Percentiles rank a stretch among this genome's conserved stretches.
These are phyloP conservation scores for Cyanidium caldarium DNA, from an alignment of 23 red algal species.

Conservation along the genomic window DNA sequence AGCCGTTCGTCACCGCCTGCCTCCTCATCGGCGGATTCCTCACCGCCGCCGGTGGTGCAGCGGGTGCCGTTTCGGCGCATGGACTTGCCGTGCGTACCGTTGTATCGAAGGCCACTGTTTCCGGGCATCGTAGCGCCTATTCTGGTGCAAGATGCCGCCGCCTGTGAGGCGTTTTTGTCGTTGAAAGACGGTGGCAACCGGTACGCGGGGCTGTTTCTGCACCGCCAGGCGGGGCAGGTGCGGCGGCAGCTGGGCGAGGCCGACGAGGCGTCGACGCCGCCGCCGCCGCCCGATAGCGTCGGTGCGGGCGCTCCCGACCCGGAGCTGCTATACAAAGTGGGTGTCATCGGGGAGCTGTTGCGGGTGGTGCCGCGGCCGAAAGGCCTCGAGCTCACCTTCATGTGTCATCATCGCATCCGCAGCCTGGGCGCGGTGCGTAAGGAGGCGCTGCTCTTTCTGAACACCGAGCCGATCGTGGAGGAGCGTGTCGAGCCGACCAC, in stretches of 20 bases:
- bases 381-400: slow-evolving; percentile 84
- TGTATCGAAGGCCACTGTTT: slow-evolving; percentile 64
- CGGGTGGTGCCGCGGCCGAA: slow-evolving; percentile 53
- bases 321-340: slow-evolving; percentile 59
- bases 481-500: slow-evolving; percentile 35
- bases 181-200: slow-evolving; percentile 57
- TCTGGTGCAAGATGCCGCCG: slow-evolving; percentile 62
- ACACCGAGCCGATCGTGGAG: slow-evolving; percentile 57
- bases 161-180: slow-evolving; percentile 50
- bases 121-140: slow-evolving; percentile 66
- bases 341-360: slow-evolving; percentile 78
- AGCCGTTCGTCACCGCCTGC: too few species aligned
- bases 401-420: slow-evolving; percentile 86
- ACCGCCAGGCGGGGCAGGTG: slow-evolving; percentile 38
- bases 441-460: slow-evolving; percentile 51
- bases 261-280: neutral
- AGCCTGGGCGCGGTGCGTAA: slow-evolving; percentile 29
- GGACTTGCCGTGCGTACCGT: slow-evolving; percentile 41
- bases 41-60: neutral
- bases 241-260: neutral
- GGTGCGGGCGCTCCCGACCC: slow-evolving; percentile 19
- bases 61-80: neutral
- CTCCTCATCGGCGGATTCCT: too few species aligned
- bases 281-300: slow-evolving; percentile 16
- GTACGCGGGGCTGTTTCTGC: slow-evolving; percentile 69